A percentile compares a stretch with the other conserved stretches of the same genome.
phyloP scores from a whole-genome alignment of 2,329 filamentous ascomycete genomes.

The Phialocephala sp. region DNA sequence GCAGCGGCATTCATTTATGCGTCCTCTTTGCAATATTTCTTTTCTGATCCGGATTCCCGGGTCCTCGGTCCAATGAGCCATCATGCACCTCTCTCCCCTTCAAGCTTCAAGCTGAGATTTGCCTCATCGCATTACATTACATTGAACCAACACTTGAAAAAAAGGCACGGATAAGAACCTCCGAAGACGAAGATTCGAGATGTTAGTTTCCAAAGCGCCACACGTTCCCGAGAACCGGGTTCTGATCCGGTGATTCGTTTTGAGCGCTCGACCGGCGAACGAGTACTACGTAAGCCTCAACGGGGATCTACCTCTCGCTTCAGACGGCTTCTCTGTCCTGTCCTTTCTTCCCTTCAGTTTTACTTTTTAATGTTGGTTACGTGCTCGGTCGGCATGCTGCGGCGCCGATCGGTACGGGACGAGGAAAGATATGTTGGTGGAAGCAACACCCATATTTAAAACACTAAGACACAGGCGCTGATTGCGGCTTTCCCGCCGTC shows the following conservation, averaged over 20 bases:
- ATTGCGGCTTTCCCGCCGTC: no score
- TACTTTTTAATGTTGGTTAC: neutral
- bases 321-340: neutral
- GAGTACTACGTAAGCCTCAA: neutral
- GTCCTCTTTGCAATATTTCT: neutral
- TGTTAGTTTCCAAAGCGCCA: neutral
- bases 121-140: neutral
- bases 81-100: neutral
- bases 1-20: no score
- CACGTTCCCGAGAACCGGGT: neutral
- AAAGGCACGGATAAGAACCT: neutral
- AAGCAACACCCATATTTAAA: no score
- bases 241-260: neutral
- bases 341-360: neutral
- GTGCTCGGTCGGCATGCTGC: neutral
- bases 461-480: no score
- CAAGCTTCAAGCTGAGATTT: neutral
- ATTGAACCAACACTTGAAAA: neutral
- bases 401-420: no score
- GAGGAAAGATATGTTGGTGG: no score
- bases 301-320: neutral
- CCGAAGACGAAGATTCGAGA: no score
- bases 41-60: neutral
- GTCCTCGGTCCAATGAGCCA: neutral
- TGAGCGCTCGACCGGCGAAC: neutral